A percentile compares a stretch with the other conserved stretches of the same genome.
These are phyloP conservation scores for Suhomyces xylopsoci DNA, from an alignment of 805 yeast species.

Conservation along the genomic window DNA sequence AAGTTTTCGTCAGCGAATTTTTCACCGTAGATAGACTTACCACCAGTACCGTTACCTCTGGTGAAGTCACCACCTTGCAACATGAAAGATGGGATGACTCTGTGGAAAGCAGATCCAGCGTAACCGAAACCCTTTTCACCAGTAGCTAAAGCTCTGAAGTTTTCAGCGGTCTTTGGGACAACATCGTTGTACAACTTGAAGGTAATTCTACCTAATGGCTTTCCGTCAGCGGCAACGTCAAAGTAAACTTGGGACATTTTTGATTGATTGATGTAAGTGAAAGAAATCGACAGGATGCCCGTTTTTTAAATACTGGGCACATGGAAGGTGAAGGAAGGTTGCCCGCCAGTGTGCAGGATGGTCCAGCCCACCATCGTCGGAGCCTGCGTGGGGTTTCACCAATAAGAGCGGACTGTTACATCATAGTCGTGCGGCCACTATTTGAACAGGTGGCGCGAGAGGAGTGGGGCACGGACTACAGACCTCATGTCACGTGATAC, in stretches of 20 bases:
- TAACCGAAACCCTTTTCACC: slow-evolving; percentile 47
- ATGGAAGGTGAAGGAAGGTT: slow-evolving; percentile 3
- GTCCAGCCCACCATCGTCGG: background rate
- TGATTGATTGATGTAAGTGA: background rate
- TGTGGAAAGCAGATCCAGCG: slow-evolving; percentile 44
- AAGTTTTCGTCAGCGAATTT: slow-evolving; percentile 80
- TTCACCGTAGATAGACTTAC: slow-evolving; percentile 58
- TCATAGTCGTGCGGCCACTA: slow-evolving; percentile 1
- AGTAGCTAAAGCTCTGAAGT: slow-evolving; percentile 89
- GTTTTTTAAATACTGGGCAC: slow-evolving; percentile 1
- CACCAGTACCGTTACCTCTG: slow-evolving; percentile 46
- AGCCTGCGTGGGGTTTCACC: slow-evolving; percentile 1
- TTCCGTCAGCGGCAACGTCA: slow-evolving; percentile 76
- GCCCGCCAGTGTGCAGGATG: slow-evolving; percentile 2
- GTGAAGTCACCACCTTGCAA: slow-evolving; percentile 50
- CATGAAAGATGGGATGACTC: slow-evolving; percentile 48
- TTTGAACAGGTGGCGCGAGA: background rate
- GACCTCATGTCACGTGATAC: background rate
- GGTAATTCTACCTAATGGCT: slow-evolving; percentile 68
- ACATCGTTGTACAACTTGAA: slow-evolving; percentile 88
- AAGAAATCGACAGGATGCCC: slow-evolving; percentile 2
- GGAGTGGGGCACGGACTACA: background rate
- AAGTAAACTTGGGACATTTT: slow-evolving; percentile 72
- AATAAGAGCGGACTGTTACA: slow-evolving; percentile 2
- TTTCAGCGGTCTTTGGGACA: slow-evolving; percentile 94